Percentiles rank a stretch among this genome's conserved stretches.
Conservation (phyloP, 202 grass and related monocot species). For the Schoenoplectus triqueter region DNA sequence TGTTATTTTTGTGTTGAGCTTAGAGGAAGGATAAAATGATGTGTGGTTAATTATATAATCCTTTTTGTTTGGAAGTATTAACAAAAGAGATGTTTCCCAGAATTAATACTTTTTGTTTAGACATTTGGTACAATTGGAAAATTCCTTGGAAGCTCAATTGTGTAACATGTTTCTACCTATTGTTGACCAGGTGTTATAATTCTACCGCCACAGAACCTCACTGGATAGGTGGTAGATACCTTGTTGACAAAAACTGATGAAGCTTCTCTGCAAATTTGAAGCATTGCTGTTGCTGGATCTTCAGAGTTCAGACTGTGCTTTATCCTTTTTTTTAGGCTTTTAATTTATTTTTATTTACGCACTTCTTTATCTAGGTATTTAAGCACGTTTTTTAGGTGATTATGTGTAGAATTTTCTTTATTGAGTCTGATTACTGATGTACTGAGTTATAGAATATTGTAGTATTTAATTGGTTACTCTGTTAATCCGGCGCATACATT, state of each 20-base stretch:
- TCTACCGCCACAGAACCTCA: neutral
- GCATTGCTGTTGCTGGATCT: neutral
- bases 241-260: neutral
- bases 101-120: too few relatives aligned
- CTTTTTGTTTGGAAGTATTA: neutral
- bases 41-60: neutral
- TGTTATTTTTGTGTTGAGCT: neutral
- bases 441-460: too few relatives aligned
- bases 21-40: neutral
- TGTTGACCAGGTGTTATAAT: conserved; percentile 5
- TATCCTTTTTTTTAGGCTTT: neutral
- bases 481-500: neutral
- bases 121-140: neutral
- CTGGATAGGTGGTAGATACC: neutral
- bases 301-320: neutral
- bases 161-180: neutral
- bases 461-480: neutral
- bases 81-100: neutral
- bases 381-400: neutral
- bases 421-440: neutral
- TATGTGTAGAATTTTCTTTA: conserved; percentile 6
- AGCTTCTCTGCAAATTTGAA: neutral
- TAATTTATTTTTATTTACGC: conserved; percentile 11
- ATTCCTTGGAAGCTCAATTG: neutral
- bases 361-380: neutral